These are phyloP conservation scores for Elsinoe fawcettii DNA, from an alignment of 2,329 filamentous ascomycete genomes.

Conservation along the genomic window DNA sequence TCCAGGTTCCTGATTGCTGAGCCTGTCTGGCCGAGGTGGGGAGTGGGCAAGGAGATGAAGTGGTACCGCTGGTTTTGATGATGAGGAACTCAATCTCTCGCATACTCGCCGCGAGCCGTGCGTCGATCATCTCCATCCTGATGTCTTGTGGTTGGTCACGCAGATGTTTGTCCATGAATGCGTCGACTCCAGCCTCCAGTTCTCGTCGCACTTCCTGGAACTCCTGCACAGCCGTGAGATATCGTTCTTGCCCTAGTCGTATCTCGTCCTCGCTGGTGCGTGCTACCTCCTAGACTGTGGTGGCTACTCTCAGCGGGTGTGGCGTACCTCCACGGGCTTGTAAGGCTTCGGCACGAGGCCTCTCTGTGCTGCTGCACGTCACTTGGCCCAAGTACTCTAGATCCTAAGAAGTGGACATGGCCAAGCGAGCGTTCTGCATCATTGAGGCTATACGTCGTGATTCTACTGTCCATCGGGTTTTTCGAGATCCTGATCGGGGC, in stretches of 20 bases:
- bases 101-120: background rate
- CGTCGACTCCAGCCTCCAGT: background rate
- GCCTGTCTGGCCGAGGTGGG: no score
- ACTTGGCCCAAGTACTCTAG: no score
- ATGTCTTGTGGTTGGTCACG: background rate
- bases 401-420: no score
- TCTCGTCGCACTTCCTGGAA: background rate
- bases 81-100: background rate
- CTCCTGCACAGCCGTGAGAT: background rate
- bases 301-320: background rate
- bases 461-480: background rate
- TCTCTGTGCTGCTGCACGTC: no score
- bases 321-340: no score
- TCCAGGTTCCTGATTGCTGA: background rate
- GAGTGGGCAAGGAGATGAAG: background rate
- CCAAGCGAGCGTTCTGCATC: no score
- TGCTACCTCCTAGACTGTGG: background rate
- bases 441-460: no score
- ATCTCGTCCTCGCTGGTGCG: background rate
- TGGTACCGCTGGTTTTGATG: background rate
- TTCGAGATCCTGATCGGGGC: background rate
- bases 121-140: background rate
- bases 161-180: background rate
- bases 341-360: no score
- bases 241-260: background rate